phyloP scores from a whole-genome alignment of 2,329 filamentous ascomycete genomes.

The Herpotrichia juniperi region DNA sequence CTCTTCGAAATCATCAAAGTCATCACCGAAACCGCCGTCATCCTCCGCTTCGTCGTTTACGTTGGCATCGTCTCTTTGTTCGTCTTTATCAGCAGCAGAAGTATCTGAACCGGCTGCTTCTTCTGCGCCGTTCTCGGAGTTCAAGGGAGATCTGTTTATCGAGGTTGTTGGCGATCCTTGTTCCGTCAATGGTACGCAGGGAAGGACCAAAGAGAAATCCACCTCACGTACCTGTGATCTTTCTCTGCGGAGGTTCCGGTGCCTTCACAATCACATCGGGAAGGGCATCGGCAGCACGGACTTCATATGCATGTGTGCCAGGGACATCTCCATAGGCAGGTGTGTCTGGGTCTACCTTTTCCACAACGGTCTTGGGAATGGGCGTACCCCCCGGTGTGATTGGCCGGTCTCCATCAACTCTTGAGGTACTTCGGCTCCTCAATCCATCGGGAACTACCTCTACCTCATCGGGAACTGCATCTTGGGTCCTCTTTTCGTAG shows the following conservation, averaged over 20 bases:
- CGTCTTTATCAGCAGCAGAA: constrained; percentile 15
- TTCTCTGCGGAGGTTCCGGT: constrained; percentile 49
- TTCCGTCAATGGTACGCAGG: constrained; percentile 65
- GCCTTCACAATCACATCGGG: constrained; percentile 63
- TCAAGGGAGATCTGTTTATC: constrained; percentile 57
- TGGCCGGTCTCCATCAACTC: constrained; percentile 53
- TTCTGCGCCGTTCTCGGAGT: constrained; percentile 42
- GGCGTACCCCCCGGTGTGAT: constrained; percentile 58
- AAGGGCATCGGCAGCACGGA: constrained; percentile 63
- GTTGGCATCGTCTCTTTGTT: constrained; percentile 14
- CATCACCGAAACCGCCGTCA: constrained; percentile 74
- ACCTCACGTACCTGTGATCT: constrained; percentile 62
- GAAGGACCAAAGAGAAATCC: constrained; percentile 45
- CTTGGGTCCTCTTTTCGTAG: constrained; percentile 62
- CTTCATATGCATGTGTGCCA: constrained; percentile 63
- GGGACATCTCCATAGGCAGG: constrained; percentile 67
- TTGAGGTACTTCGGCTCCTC: constrained; percentile 46
- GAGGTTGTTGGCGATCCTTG: constrained; percentile 63
- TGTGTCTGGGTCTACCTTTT: constrained; percentile 63
- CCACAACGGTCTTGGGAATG: constrained; percentile 65
- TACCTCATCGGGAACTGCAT: constrained; percentile 69
- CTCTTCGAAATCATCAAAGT: constrained; percentile 70
- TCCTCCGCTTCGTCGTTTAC: constrained; percentile 57
- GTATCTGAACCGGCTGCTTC: constrained; percentile 15
- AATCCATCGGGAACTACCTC: constrained; percentile 58